Evolutionary conservation across 2,329 filamentous ascomycete species (phyloP), one percentile per base, ranked within the genome.

Genomic region (Cladobotryum mycophilum): DNA sequence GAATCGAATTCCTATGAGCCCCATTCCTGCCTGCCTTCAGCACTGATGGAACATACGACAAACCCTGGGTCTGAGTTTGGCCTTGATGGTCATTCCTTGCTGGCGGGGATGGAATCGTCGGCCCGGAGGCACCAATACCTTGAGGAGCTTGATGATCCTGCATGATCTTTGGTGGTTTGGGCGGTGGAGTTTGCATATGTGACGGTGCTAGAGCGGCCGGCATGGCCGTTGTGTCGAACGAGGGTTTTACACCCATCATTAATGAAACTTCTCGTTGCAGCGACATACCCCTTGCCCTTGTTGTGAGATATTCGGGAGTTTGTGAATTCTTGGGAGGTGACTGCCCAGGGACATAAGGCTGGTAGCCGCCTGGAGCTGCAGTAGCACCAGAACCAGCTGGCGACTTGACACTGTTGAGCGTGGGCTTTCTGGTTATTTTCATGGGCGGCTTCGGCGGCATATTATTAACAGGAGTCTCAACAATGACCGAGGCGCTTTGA

Each of bases 261-360:
- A 65, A 46, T 0, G 60, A 60, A 1, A 48, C 58, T 2, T 61
- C 60, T 4, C 60, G 61, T 13, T 64, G 60, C 25, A 67, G 49
- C 3, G 61, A 60, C 34, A 47, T 41, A n/a, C 36, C 53, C 40
- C 18, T 53, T 48, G 15, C 52, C 38, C 34, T 60, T 42, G 41
- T 14, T 8, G 20, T n/a, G 20, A 30, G 22, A 7, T 3, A 22
- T 25, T 25, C 15, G 15, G 41, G n/a, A 42, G n/a, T 17, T 9
- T 38, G 36, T 17, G 36, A 17, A 7, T 47, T 44, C 5, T 53
- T 46, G 12, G 47, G 37, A 3, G 48, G 30, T 2, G 42, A 15
- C 25, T 54, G 50, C 4, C 54, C 54, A 2, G 56, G 55, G 5
- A 41, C 33, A 30, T 59, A 57, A 9, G 57, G 36, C 40, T 54